phyloP scores from a whole-genome alignment of 2,329 filamentous ascomycete genomes.

The Pyricularia sp. region DNA sequence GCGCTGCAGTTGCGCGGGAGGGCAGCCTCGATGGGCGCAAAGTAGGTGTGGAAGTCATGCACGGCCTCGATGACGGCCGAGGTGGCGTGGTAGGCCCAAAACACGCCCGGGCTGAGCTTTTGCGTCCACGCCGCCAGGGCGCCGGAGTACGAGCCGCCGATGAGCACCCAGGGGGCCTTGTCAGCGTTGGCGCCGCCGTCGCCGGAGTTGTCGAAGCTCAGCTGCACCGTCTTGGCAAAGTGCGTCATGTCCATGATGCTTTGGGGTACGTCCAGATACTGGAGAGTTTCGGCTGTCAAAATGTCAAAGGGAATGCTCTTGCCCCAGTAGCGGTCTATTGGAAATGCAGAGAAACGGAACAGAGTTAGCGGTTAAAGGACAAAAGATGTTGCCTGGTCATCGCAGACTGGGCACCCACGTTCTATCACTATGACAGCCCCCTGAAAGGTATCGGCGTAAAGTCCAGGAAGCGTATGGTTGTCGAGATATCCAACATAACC shows the following conservation, averaged over 20 bases:
- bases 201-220: constrained; percentile 37
- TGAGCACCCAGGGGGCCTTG: constrained; percentile 45
- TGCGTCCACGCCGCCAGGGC: constrained; percentile 47
- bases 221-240: constrained; percentile 30
- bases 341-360: neutral
- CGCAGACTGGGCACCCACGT: constrained; percentile 11
- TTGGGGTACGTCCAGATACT: constrained; percentile 29
- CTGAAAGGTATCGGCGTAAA: constrained; percentile 25
- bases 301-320: constrained; percentile 24
- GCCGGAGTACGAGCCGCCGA: constrained; percentile 47
- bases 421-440: constrained; percentile 29
- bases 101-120: constrained; percentile 40
- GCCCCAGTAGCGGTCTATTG: constrained; percentile 28
- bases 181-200: constrained; percentile 28
- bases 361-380: neutral
- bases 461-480: constrained; percentile 23
- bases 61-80: constrained; percentile 46
- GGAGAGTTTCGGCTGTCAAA: constrained; percentile 25
- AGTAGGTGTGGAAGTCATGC: constrained; percentile 50
- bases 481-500: constrained; percentile 18
- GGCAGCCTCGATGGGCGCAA: constrained; percentile 43
- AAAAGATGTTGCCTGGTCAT: neutral
- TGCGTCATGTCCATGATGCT: constrained; percentile 29
- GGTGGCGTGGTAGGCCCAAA: constrained; percentile 51
- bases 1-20: constrained; percentile 50